Evolutionary conservation across 2,329 filamentous ascomycete species (phyloP), one percentile per base, ranked within the genome.

Genomic region (Chrysosporium queenslandicum): DNA sequence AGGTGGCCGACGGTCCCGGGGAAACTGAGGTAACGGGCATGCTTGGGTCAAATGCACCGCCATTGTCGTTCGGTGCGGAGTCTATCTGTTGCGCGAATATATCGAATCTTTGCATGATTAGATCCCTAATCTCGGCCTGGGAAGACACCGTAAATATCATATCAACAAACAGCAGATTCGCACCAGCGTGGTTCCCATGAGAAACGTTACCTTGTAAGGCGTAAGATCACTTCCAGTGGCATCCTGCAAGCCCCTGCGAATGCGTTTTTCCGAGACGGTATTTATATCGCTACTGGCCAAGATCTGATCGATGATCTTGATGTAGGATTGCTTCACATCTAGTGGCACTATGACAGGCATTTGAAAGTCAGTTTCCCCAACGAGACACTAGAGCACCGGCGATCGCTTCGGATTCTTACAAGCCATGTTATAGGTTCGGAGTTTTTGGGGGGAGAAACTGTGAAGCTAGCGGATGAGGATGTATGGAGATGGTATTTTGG

Each of bases 61-160:
- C 20, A 29, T 27, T 16, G 11, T 37, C 45, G 20, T 45, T 40
- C 25, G 37, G 6, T 6, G 62, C 46, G 32, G 55, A 25, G 25
- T 62, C 59, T 27, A 16, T 49, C 37, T 68, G 68, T 39, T 71
- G 68, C 25, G 77, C 75, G 46, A 84, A 78, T 53, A 82, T 78
- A 62, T 89, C 85, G 66, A 89, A 89, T 16, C 85, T 81, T 59
- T 80, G 76, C 69, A 85, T 82, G 52, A 89, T 88, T 46, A 89
- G 74, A 48, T 73, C 73, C 64, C 87, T 87, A 67, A 88, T 83
- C 12, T 81, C 80, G 64, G 77, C 73, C 85, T 87, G 50, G 23
- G 14, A 9, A n/a, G n/a, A n/a, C n/a, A n/a, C n/a, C n/a, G n/a
- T n/a, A n/a, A 16, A 16, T 9, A 16, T 12, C 36, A 16, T 14